These are phyloP conservation scores for Liquidambar formosana DNA, from an alignment of 164 flowering plant genomes.

Conservation along the genomic window DNA sequence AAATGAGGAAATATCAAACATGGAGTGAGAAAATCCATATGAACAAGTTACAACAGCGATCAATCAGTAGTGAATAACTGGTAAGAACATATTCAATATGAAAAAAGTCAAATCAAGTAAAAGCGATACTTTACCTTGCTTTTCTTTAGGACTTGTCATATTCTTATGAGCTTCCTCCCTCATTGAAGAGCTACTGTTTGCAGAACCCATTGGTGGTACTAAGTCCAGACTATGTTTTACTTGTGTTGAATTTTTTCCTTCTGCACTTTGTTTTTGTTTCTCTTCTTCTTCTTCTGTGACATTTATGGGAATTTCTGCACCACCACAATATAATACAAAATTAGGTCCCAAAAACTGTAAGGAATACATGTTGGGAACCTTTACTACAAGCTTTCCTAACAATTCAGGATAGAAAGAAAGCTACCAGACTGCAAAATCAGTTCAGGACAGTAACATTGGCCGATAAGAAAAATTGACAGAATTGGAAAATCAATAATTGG, in stretches of 20 bases:
- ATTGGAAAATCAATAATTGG: neutral
- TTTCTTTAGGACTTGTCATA: constrained; percentile 9
- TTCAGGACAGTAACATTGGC: neutral
- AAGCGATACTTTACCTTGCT: constrained; percentile 26
- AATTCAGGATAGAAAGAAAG: neutral
- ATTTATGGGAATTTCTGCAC: constrained; percentile 14
- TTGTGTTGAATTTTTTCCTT: constrained; percentile 15
- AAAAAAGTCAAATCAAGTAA: neutral
- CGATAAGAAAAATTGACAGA: neutral
- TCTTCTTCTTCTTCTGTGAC: neutral
- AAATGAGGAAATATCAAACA: neutral
- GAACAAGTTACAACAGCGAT: neutral
- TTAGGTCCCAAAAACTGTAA: neutral
- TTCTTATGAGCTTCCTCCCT: constrained; percentile 14
- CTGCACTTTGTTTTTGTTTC: neutral
- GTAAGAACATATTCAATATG: neutral
- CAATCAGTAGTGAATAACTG: neutral
- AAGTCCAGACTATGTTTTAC: constrained; percentile 14
- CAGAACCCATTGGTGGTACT: constrained; percentile 7
- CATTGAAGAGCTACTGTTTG: constrained; percentile 7
- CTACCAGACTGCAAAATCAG: neutral
- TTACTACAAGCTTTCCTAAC: neutral
- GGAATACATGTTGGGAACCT: neutral
- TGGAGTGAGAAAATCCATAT: neutral
- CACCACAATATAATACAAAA: constrained; percentile 4